A percentile compares a stretch with the other conserved stretches of the same genome.
These are phyloP conservation scores for Suillus paluster DNA, from an alignment of 768 basidiomycete species.

Conservation along the genomic window DNA sequence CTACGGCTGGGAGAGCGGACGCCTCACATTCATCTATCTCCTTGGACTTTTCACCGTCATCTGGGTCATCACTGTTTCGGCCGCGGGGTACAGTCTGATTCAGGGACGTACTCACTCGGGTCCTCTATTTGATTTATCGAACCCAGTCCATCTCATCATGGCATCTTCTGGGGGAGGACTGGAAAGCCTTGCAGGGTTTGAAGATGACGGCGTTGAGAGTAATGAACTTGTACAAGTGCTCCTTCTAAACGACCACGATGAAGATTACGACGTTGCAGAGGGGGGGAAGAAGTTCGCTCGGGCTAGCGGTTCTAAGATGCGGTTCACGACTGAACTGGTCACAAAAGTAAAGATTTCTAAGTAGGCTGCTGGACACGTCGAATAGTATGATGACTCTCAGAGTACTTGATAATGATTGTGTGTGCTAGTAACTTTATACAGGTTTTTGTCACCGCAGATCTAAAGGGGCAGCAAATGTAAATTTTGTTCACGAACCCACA, in stretches of 20 bases:
- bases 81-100: neutral
- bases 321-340: neutral
- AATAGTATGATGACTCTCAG: too few species aligned
- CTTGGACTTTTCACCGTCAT: neutral
- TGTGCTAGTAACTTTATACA: neutral
- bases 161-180: neutral
- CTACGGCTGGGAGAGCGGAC: neutral
- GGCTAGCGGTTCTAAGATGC: neutral
- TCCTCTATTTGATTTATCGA: neutral
- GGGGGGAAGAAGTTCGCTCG: neutral
- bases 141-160: neutral
- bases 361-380: neutral
- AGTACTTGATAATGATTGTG: neutral
- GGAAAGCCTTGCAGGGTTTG: neutral
- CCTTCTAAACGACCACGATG: neutral
- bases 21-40: neutral
- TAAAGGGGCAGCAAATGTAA: too few species aligned
- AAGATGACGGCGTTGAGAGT: neutral
- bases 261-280: neutral
- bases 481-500: too few species aligned
- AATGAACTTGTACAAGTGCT: neutral
- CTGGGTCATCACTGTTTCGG: neutral
- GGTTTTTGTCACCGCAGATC: neutral
- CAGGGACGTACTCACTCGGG: neutral
- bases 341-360: neutral